Base-by-base conservation (phyloP, 2,329 filamentous ascomycete species). In the Pseudocercospora vitis region DNA sequence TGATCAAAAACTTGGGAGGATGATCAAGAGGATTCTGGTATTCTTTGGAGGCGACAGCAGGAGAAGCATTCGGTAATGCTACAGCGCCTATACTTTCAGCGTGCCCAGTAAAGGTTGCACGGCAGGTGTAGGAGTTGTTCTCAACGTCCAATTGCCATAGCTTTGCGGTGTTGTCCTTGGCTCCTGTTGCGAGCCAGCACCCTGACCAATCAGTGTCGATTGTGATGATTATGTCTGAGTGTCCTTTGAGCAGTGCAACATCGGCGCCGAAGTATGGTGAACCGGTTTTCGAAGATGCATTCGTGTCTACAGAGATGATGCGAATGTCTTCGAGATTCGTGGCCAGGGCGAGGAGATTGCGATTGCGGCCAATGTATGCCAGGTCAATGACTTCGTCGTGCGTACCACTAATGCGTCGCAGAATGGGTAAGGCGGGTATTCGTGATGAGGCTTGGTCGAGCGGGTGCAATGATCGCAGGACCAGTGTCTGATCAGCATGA, bases 361-460 rank as follows among this genome's bases (percentile, higher is more conserved):
- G 84, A 64, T 95, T 86, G 0, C 85, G 83, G 1, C 94, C 83
- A 50, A 97, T 78, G 65, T 94, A 96, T 24, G 87, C 88, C 28
- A 99, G 76, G 68, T 99, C 95, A 62, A 99, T 96, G 48, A 99
- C 91, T 70, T 99, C 94, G 69, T 99, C 95, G 70, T 97, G 91
- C 5, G 94, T 96, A 49, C 94, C 95, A 3, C 92, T 96, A 62
- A 99, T 95, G 39, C 90, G 83, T 62, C 88, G 84, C 39, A 88
- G 80, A 0, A 85, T 66, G 7, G 80, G 76, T 19, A 87, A 70
- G n/a, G 81, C 74, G 9, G 62, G 50, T 19, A 63, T 62, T 19
- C 57, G 59, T 8, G 37, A 14, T 8, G 51, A 45, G 9, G 31
- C 50, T 4, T 54, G 19, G 7, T 53, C 33, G 59, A 81, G 45